Evolutionary conservation across 305 asterid species (phyloP), one percentile per base, ranked within the genome.

Genomic region (Solanum hybrid): DNA sequence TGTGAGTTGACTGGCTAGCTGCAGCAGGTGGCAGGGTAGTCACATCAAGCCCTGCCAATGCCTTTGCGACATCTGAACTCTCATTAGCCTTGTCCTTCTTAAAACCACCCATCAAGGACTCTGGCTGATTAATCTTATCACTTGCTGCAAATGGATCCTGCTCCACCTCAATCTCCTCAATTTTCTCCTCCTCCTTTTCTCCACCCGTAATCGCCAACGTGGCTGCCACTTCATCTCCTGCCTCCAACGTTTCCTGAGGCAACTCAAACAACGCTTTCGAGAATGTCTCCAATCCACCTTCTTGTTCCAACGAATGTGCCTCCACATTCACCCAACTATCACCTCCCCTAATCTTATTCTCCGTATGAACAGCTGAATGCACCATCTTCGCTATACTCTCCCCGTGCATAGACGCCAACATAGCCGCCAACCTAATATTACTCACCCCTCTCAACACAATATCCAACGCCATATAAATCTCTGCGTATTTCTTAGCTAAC

Each of bases 311-410:
- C 2, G 95, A 92, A 86, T 92, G 90, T 32, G 90, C 94, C 91
- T 95, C 98, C 89, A 94, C 89, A 45, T 38, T 92, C 29, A 85
- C 92, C 99, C 99, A 96, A 89, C 84, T 95, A 91, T 95, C 96
- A 4, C 98, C 99, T 11, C 99, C 99, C 3, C 99, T 92, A 24
- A 96, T 96, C 95, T 95, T 95, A 91, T 93, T 94, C 95, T 96
- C 99, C 3, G 99, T 95, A 22, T 93, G 95, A 24, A 92, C 84
- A 1, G 98, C 98, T 24, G 98, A 94, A 91, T 95, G 97, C 88
- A 96, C 99, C 99, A 96, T 96, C 78, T 95, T 96, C 7, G 99
- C 99, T 27, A 96, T 94, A 91, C 99, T 95, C 42, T 96, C 98
- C 1, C 98, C 98, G 91, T 96, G 99, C 98, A 96, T 96, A 13